These are phyloP conservation scores for Monosporascus sp. DNA, from an alignment of 2,329 filamentous ascomycete species.

Conservation along the genomic window DNA sequence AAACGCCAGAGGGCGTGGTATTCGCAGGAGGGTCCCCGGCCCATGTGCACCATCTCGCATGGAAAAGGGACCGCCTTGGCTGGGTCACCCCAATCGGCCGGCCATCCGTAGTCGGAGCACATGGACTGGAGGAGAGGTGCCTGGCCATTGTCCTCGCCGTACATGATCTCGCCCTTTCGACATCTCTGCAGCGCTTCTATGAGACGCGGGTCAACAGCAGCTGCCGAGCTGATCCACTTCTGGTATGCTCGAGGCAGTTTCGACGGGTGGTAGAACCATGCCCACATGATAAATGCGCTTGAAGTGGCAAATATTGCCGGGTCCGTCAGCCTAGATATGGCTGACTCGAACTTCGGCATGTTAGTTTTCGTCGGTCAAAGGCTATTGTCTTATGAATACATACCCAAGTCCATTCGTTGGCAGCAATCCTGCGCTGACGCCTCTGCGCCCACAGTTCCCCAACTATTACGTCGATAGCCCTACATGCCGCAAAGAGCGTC, in stretches of 20 bases:
- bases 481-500: constrained; percentile 69
- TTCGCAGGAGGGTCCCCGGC: constrained; percentile 67
- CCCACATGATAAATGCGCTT: constrained; percentile 77
- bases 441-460: constrained; percentile 59
- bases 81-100: constrained; percentile 69
- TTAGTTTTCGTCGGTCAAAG: constrained; percentile 3
- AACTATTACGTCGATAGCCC: constrained; percentile 67
- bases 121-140: constrained; percentile 63
- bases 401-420: constrained; percentile 42
- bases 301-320: constrained; percentile 67
- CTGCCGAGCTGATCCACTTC: constrained; percentile 75
- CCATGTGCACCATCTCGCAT: constrained; percentile 82
- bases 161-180: constrained; percentile 58
- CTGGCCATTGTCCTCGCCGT: constrained; percentile 69
- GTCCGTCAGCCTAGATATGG: constrained; percentile 49
- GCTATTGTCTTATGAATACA: constrained; percentile 7
- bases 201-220: constrained; percentile 68
- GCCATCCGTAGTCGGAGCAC: constrained; percentile 66
- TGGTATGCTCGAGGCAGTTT: constrained; percentile 69
- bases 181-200: constrained; percentile 68
- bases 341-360: constrained; percentile 33
- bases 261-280: constrained; percentile 74
- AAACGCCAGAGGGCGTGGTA: constrained; percentile 67
- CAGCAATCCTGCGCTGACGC: constrained; percentile 37
- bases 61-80: constrained; percentile 65